Percentiles rank a stretch among this genome's conserved stretches.
These are phyloP conservation scores for Dalechampia spathulata DNA, from an alignment of 441 rosid genomes.

Conservation along the genomic window DNA sequence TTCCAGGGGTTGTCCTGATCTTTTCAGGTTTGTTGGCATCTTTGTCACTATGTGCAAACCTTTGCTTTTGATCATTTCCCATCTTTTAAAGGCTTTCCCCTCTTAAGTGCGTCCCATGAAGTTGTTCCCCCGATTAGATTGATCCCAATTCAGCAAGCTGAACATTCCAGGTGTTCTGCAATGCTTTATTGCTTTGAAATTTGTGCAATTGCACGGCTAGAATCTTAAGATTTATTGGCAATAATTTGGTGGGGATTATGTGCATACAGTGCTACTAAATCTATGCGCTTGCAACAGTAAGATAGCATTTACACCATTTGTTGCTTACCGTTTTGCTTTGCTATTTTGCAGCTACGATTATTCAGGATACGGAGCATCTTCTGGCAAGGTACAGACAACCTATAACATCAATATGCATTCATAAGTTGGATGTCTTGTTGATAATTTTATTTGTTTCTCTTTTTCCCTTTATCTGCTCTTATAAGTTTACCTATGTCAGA, in stretches of 20 bases:
- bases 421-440: too few species aligned
- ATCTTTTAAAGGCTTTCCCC: not conserved
- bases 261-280: not conserved
- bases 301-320: not conserved
- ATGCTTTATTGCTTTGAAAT: too few species aligned
- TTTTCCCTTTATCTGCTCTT: not conserved
- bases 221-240: not conserved
- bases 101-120: not conserved
- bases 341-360: slow-evolving; percentile 73
- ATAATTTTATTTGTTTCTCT: not conserved
- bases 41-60: slow-evolving; percentile 2
- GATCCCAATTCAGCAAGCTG: not conserved
- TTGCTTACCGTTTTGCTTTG: not conserved
- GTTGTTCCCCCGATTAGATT: not conserved
- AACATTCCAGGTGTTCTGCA: not conserved
- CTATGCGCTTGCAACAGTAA: not conserved
- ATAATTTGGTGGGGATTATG: not conserved
- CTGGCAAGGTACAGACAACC: slow-evolving; percentile 67
- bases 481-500: too few species aligned
- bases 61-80: not conserved
- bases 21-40: not conserved
- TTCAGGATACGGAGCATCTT: slow-evolving; percentile 95
- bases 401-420: not conserved
- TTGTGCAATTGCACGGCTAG: not conserved
- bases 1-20: not conserved